Conservation (phyloP, 441 rosid species). For the Erodium texanum region DNA sequence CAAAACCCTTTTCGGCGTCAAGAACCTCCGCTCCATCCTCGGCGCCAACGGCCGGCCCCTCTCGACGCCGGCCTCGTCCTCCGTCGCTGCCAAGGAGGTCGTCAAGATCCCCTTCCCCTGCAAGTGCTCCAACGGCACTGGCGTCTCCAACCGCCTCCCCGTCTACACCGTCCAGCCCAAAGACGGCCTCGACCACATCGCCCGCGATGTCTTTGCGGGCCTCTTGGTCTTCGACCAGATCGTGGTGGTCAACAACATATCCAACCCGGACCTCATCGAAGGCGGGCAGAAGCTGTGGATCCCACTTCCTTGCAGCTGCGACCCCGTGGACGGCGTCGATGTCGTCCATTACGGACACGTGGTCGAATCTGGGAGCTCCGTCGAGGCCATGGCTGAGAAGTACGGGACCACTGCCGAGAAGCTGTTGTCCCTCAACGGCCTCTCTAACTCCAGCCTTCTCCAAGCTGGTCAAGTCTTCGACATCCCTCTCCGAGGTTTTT, state of each 20-base stretch:
- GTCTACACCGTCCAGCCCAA: slow-evolving; percentile 36
- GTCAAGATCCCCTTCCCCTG: slow-evolving; percentile 58
- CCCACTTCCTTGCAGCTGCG: slow-evolving; percentile 89
- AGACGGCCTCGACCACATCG: slow-evolving; percentile 42
- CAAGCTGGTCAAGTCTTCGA: slow-evolving; percentile 48
- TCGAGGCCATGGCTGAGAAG: slow-evolving; percentile 40
- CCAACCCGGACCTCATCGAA: slow-evolving; percentile 16
- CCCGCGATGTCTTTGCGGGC: slow-evolving; percentile 35
- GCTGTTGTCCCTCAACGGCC: slow-evolving; percentile 38
- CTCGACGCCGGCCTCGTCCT: slow-evolving; percentile 23
- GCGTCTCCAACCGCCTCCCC: slow-evolving; percentile 41
- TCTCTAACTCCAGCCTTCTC: slow-evolving; percentile 28
- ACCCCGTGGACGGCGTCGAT: slow-evolving; percentile 32
- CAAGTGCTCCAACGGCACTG: slow-evolving; percentile 53
- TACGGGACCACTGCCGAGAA: slow-evolving; percentile 35
- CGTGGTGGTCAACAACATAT: slow-evolving; percentile 26
- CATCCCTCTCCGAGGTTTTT: slow-evolving; percentile 66
- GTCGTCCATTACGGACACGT: slow-evolving; percentile 71
- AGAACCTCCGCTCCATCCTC: slow-evolving; percentile 41
- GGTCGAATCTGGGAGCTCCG: slow-evolving; percentile 37
- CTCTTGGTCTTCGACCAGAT: slow-evolving; percentile 29
- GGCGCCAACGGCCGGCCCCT: slow-evolving; percentile 53
- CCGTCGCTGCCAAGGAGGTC: slow-evolving; percentile 23
- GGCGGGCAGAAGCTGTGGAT: slow-evolving; percentile 42
- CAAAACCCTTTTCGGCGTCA: slow-evolving; percentile 49